A percentile compares a stretch with the other conserved stretches of the same genome.
phyloP scores from a whole-genome alignment of 345 rosid genomes.

The Acer saccharum region DNA sequence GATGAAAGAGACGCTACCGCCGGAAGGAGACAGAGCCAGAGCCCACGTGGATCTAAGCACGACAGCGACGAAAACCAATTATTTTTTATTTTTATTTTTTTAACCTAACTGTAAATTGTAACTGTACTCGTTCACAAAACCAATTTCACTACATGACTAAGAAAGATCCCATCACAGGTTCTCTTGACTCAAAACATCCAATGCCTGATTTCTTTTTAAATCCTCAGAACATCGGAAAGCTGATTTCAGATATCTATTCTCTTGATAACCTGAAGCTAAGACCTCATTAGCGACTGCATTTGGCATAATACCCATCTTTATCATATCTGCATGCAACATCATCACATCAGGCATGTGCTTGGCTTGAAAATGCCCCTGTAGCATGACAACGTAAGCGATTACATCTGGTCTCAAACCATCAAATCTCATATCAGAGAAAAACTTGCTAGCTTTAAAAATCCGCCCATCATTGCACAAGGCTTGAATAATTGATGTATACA shows the following conservation, averaged over 20 bases:
- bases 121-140: not conserved
- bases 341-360: constrained; percentile 47
- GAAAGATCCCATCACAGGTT: not conserved
- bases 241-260: constrained; percentile 43
- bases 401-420: constrained; percentile 47
- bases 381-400: constrained; percentile 31
- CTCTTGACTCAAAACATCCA: constrained; percentile 4
- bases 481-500: constrained; percentile 52
- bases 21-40: too few relatives aligned
- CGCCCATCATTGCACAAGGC: constrained; percentile 57
- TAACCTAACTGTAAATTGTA: too few relatives aligned
- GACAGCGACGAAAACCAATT: too few relatives aligned
- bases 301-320: constrained; percentile 61
- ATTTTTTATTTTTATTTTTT: too few relatives aligned
- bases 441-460: constrained; percentile 52
- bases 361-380: constrained; percentile 49
- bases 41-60: too few relatives aligned
- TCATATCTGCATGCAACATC: constrained; percentile 71
- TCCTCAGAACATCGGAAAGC: constrained; percentile 38
- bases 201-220: constrained; percentile 14
- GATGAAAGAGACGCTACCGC: too few relatives aligned
- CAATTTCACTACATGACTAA: not conserved
- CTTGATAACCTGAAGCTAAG: constrained; percentile 43
- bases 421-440: constrained; percentile 59
- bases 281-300: constrained; percentile 35